A percentile compares a stretch with the other conserved stretches of the same genome.
phyloP scores from a whole-genome alignment of 2,329 filamentous ascomycete species.

The Tolypocladium sp. region DNA sequence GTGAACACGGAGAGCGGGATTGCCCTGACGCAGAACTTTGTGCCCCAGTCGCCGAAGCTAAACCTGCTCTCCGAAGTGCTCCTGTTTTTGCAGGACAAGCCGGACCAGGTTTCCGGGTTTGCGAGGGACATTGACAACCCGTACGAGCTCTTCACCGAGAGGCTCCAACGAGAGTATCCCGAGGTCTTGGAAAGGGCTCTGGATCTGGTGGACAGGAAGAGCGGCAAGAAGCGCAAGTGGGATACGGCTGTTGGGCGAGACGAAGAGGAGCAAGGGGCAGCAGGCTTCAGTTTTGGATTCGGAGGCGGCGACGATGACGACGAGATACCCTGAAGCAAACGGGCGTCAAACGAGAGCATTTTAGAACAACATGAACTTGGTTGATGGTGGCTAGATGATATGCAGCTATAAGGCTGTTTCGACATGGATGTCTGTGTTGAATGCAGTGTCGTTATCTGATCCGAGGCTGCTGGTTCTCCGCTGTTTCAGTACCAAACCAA shows the following conservation, averaged over 20 bases:
- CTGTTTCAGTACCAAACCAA: too few species aligned
- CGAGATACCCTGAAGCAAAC: constrained; percentile 30
- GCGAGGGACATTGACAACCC: constrained; percentile 60
- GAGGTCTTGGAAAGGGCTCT: constrained; percentile 59
- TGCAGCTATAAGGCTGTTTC: too few species aligned
- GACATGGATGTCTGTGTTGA: too few species aligned
- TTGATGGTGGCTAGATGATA: not conserved
- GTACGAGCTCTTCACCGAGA: constrained; percentile 64
- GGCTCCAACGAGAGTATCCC: constrained; percentile 54
- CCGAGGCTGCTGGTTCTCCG: too few species aligned
- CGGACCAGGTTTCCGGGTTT: constrained; percentile 84
- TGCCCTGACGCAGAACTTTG: constrained; percentile 92
- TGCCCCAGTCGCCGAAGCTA: constrained; percentile 51
- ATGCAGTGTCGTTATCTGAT: too few species aligned
- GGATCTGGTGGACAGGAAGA: constrained; percentile 53
- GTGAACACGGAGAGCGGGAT: constrained; percentile 80
- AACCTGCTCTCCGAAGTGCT: constrained; percentile 64
- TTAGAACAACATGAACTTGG: too few species aligned
- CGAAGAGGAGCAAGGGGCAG: constrained; percentile 21
- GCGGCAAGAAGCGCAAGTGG: constrained; percentile 74
- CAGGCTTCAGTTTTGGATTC: constrained; percentile 47
- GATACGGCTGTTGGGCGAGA: constrained; percentile 55
- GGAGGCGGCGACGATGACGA: constrained; percentile 38
- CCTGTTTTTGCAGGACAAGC: constrained; percentile 70
- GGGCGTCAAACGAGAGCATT: not conserved